These are phyloP conservation scores for Saturnispora galanensis DNA, from an alignment of 805 yeast genomes.

Conservation along the genomic window DNA sequence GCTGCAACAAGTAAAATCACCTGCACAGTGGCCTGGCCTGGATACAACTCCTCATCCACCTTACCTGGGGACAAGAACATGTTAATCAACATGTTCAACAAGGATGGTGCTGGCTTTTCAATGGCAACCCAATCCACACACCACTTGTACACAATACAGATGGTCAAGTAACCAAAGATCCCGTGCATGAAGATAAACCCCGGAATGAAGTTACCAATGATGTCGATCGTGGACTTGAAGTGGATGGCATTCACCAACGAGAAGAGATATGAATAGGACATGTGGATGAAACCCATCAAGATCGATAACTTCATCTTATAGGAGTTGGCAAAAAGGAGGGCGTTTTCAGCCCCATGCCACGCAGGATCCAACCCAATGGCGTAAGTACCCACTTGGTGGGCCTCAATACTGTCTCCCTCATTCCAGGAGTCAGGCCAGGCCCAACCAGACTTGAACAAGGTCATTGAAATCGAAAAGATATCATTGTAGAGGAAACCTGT, in stretches of 20 bases:
- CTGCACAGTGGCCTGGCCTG: constrained; percentile 74
- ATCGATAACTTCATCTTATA: constrained; percentile 96
- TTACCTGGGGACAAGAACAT: constrained; percentile 94
- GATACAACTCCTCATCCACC: constrained; percentile 69
- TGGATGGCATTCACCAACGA: constrained; percentile 71
- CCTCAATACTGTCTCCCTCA: constrained; percentile 61
- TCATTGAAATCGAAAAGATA: constrained; percentile 83
- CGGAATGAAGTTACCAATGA: constrained; percentile 73
- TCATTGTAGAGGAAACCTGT: constrained; percentile 94
- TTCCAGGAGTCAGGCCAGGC: constrained; percentile 73
- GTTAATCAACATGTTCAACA: constrained; percentile 86
- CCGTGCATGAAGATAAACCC: constrained; percentile 93
- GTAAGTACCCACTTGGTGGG: constrained; percentile 59
- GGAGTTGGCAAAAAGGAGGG: constrained; percentile 81
- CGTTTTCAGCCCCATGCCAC: constrained; percentile 97
- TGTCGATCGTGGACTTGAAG: constrained; percentile 66
- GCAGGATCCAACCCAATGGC: constrained; percentile 82
- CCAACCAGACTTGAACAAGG: constrained; percentile 87
- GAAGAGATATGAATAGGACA: constrained; percentile 82
- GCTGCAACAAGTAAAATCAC: constrained; percentile 66
- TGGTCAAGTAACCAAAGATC: constrained; percentile 84
- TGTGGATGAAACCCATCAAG: constrained; percentile 88
- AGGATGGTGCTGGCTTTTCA: constrained; percentile 78
- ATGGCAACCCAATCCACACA: constrained; percentile 78
- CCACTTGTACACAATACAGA: constrained; percentile 91